These are phyloP conservation scores for Aureobasidium melanogenum DNA, from an alignment of 2,329 filamentous ascomycete species.

Conservation along the genomic window DNA sequence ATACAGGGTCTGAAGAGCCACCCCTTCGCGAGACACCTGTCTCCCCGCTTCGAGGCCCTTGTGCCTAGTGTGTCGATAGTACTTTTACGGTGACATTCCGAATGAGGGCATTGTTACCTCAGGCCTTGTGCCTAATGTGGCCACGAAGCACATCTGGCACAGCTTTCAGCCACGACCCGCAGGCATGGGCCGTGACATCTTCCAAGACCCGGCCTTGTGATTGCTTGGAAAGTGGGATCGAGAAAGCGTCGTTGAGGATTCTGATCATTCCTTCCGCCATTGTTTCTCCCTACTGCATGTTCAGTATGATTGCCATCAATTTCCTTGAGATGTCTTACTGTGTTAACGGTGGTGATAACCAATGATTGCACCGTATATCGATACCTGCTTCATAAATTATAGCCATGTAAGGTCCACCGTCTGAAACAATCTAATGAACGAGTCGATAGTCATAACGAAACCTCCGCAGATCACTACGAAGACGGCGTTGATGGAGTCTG, in stretches of 20 bases:
- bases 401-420: background rate
- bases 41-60: background rate
- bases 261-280: background rate
- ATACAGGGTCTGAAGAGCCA: background rate
- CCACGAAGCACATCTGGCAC: background rate
- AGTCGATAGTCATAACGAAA: slow-evolving; percentile 10
- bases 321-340: background rate
- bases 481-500: background rate
- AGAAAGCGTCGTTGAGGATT: background rate
- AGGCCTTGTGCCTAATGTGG: too few species aligned
- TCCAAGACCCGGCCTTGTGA: background rate
- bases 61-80: background rate
- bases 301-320: background rate
- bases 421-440: background rate
- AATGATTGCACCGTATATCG: background rate
- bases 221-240: background rate
- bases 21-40: background rate
- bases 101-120: background rate
- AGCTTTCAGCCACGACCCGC: background rate
- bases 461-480: background rate
- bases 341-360: background rate
- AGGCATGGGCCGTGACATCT: background rate
- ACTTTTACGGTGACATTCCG: background rate
- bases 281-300: background rate
- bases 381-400: background rate